Evolutionary conservation across 345 rosid genomes (phyloP).

Genomic region (Brassica cretica): DNA sequence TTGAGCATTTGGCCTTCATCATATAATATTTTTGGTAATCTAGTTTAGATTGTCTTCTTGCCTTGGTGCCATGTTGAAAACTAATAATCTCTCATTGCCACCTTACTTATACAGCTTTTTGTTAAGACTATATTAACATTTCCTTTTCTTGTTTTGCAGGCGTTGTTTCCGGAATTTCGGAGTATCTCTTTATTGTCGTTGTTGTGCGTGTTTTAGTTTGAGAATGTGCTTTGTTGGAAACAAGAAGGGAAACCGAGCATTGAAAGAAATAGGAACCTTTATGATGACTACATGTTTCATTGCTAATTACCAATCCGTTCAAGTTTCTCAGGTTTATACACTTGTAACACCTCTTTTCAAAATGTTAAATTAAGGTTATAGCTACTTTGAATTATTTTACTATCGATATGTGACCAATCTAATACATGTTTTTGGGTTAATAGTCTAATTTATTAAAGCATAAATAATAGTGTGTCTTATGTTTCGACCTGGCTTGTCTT

Average conservation of each 20-base stretch:
- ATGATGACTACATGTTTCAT: constrained; percentile 73
- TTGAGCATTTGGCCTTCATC: not conserved
- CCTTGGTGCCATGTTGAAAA: not conserved
- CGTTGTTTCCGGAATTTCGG: constrained; percentile 26
- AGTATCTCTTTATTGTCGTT: constrained; percentile 24
- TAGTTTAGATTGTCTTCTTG: not conserved
- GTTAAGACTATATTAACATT: not conserved
- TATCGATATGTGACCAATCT: not conserved
- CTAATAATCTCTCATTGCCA: not conserved
- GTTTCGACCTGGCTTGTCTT: not conserved
- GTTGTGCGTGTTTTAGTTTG: constrained; percentile 35
- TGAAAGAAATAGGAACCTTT: constrained; percentile 75
- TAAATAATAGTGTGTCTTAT: not conserved
- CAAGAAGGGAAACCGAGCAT: constrained; percentile 68
- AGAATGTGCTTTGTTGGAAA: constrained; percentile 80
- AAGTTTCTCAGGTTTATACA: constrained; percentile 85
- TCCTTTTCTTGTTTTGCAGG: constrained; percentile 40
- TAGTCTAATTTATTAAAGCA: not conserved
- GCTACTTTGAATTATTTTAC: not conserved
- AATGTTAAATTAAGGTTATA: not conserved
- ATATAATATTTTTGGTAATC: not conserved
- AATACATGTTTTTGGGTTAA: not conserved
- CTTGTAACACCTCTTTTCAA: not conserved
- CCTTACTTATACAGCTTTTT: constrained; percentile 2
- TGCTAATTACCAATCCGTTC: constrained; percentile 69